Percentiles rank a stretch among this genome's conserved stretches.
Evolutionary conservation across 2,329 filamentous ascomycete genomes (phyloP).

Genomic region (Hypomyces perniciosus): DNA sequence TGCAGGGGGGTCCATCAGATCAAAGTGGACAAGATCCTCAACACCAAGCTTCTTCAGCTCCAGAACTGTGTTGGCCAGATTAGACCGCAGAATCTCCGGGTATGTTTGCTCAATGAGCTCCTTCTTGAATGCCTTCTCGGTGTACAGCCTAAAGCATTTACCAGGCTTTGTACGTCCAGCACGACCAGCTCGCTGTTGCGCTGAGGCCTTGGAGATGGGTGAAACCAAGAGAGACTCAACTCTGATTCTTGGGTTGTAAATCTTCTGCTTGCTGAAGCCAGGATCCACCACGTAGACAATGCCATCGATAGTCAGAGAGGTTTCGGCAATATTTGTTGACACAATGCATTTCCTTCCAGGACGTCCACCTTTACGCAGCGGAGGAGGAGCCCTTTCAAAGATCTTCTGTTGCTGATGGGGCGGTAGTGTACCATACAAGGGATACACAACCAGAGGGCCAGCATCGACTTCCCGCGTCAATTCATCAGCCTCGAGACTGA

Average conservation of each 20-base stretch:
- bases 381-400: constrained; percentile 78
- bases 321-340: constrained; percentile 97
- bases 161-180: constrained; percentile 96
- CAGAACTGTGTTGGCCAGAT: constrained; percentile 88
- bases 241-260: constrained; percentile 94
- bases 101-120: constrained; percentile 97
- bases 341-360: constrained; percentile 93
- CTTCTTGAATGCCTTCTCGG: constrained; percentile 92
- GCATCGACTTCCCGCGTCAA: constrained; percentile 86
- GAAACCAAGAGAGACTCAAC: constrained; percentile 97
- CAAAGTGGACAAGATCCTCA: constrained; percentile 94
- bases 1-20: constrained; percentile 96
- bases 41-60: constrained; percentile 97
- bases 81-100: constrained; percentile 90
- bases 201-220: constrained; percentile 94
- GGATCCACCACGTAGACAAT: constrained; percentile 99
- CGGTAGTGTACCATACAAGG: constrained; percentile 88
- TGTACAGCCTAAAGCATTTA: constrained; percentile 97
- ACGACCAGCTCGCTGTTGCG: constrained; percentile 96
- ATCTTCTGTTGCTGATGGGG: constrained; percentile 92
- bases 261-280: constrained; percentile 98
- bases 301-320: constrained; percentile 93
- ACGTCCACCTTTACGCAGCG: constrained; percentile 66
- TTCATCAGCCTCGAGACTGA: constrained; percentile 83
- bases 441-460: constrained; percentile 84